Percentiles rank a stretch among this genome's conserved stretches.
These are phyloP conservation scores for Coccomyxa subellipsoidea DNA, from an alignment of 163 green algal species.

Conservation along the genomic window DNA sequence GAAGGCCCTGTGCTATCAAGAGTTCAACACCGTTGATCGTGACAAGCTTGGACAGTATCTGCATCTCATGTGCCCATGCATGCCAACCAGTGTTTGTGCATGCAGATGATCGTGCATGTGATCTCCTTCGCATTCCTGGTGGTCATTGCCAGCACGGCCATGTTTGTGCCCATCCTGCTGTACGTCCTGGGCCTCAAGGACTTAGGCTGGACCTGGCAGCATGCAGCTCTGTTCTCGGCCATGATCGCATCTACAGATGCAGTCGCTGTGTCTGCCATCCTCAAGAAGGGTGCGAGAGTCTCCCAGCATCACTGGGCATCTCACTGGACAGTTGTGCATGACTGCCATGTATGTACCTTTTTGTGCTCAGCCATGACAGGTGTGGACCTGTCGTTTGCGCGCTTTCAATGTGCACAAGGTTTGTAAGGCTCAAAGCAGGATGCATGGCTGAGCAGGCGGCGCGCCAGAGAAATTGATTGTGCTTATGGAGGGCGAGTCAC, in stretches of 20 bases:
- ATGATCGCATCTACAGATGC: conserved; percentile 88
- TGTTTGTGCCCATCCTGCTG: conserved; percentile 78
- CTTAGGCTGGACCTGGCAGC: conserved; percentile 68
- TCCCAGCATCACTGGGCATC: too few species aligned
- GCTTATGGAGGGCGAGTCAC: conserved; percentile 77
- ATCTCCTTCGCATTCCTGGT: conserved; percentile 83
- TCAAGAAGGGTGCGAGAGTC: conserved; percentile 61
- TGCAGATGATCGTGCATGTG: conserved; percentile 68
- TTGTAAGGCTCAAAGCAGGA: background rate
- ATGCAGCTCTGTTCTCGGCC: conserved; percentile 78
- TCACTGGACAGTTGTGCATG: too few species aligned
- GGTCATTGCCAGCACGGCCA: conserved; percentile 62
- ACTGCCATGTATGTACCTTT: too few species aligned
- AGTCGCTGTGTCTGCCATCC: conserved; percentile 70
- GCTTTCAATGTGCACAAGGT: background rate
- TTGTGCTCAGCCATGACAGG: too few species aligned
- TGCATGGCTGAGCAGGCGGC: conserved; percentile 32
- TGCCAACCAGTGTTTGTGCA: too few species aligned
- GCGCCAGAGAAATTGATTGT: conserved; percentile 60
- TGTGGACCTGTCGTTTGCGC: too few species aligned
- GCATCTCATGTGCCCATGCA: too few species aligned
- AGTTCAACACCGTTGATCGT: too few species aligned
- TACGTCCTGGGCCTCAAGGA: conserved; percentile 71
- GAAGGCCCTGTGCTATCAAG: too few species aligned
- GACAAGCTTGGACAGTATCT: too few species aligned